phyloP scores from a whole-genome alignment of 257 asterid genomes.

The Nicotiana tomentosiformis region DNA sequence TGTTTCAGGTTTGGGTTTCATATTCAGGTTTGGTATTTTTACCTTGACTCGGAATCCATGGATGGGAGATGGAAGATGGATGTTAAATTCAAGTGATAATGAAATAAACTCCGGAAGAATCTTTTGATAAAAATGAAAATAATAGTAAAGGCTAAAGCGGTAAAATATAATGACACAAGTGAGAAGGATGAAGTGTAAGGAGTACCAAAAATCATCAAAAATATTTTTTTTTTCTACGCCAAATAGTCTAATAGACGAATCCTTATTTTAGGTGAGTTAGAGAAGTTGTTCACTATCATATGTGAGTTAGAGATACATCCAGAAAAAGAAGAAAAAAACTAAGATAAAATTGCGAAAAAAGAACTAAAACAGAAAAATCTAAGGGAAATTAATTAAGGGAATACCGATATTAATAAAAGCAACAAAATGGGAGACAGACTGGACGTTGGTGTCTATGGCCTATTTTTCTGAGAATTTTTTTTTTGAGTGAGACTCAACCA shows the following conservation, averaged over 20 bases:
- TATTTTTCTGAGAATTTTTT: not conserved
- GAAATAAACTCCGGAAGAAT: not conserved
- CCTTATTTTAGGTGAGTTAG: too few relatives aligned
- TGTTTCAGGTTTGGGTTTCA: constrained; percentile 1
- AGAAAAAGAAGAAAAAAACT: too few relatives aligned
- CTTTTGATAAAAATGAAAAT: not conserved
- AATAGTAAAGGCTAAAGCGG: not conserved
- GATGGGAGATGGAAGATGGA: not conserved
- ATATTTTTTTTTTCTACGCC: too few relatives aligned
- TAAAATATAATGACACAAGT: not conserved
- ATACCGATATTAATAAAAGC: not conserved
- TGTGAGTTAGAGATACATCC: too few relatives aligned
- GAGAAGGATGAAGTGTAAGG: too few relatives aligned
- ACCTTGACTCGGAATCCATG: not conserved
- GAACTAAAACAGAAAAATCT: not conserved
- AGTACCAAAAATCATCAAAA: too few relatives aligned
- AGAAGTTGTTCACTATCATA: too few relatives aligned
- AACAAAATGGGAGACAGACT: not conserved
- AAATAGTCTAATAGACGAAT: too few relatives aligned
- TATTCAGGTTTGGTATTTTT: not conserved
- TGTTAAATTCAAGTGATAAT: not conserved
- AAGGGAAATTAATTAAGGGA: not conserved
- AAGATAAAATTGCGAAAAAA: not conserved
- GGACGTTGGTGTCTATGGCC: not conserved
- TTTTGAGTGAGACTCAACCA: too few relatives aligned